phyloP scores from a whole-genome alignment of 306 rosid genomes.

The Rosa rugosa region DNA sequence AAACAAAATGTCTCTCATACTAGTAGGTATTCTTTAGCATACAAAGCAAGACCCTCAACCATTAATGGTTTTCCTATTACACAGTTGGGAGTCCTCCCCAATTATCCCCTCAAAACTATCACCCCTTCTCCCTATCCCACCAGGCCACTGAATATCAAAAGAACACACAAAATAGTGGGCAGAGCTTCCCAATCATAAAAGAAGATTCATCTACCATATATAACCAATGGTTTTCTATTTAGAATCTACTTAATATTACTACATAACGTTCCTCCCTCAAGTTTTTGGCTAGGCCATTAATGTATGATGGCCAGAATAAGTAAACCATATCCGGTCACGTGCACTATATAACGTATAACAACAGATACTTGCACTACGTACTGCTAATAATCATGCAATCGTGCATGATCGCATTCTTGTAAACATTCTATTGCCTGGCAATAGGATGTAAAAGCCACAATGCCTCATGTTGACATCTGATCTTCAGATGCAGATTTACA shows the following conservation, averaged over 20 bases:
- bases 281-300: neutral
- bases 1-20: neutral
- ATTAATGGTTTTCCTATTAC: neutral
- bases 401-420: slow-evolving; percentile 1
- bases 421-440: neutral
- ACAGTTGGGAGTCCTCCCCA: neutral
- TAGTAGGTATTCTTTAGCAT: neutral
- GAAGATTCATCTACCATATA: neutral
- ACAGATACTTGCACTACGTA: neutral
- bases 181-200: slow-evolving; percentile 7
- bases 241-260: neutral
- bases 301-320: neutral
- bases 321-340: neutral
- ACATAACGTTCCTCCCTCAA: neutral
- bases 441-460: neutral
- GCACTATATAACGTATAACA: neutral
- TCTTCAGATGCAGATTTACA: neutral
- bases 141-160: neutral
- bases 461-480: neutral
- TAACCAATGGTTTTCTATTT: neutral
- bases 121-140: neutral
- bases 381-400: neutral
- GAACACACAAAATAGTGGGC: neutral
- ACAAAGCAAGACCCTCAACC: neutral
- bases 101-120: neutral